A percentile compares a stretch with the other conserved stretches of the same genome.
Conservation (phyloP, 1,284 basidiomycete species). For the Austropuccinia psidii region DNA sequence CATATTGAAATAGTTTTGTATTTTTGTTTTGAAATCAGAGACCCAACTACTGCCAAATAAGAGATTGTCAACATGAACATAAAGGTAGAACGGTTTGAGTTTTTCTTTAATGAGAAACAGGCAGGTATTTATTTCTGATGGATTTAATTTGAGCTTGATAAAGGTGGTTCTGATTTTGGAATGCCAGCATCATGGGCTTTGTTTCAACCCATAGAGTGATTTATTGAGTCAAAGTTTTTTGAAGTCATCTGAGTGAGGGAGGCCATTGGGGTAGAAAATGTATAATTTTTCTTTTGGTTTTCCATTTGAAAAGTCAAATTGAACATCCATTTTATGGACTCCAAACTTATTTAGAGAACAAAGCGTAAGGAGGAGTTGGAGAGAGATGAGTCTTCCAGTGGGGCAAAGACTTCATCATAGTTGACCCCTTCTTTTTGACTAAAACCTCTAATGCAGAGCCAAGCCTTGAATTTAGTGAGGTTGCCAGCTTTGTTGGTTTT, state of each 20-base stretch:
- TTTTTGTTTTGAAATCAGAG: background rate
- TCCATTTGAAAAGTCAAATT: background rate
- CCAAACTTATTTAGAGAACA: background rate
- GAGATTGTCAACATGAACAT: background rate
- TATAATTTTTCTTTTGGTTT: background rate
- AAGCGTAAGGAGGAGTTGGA: background rate
- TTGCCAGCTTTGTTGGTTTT: background rate
- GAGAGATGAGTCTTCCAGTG: background rate
- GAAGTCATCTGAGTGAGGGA: background rate
- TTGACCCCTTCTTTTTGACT: background rate
- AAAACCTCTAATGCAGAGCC: background rate
- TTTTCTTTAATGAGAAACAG: background rate
- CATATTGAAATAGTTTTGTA: background rate
- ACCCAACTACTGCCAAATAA: background rate
- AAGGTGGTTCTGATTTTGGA: background rate
- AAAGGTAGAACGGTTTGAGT: background rate
- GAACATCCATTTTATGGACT: background rate
- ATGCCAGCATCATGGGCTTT: background rate
- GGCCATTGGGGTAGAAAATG: background rate
- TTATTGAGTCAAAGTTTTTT: background rate
- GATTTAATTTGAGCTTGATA: background rate
- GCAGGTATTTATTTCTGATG: background rate
- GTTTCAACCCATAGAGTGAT: background rate
- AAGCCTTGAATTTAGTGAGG: conserved; percentile 9
- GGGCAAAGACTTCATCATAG: background rate